These are phyloP conservation scores for Polyporus arcularius DNA, from an alignment of 768 basidiomycete species.

Conservation along the genomic window DNA sequence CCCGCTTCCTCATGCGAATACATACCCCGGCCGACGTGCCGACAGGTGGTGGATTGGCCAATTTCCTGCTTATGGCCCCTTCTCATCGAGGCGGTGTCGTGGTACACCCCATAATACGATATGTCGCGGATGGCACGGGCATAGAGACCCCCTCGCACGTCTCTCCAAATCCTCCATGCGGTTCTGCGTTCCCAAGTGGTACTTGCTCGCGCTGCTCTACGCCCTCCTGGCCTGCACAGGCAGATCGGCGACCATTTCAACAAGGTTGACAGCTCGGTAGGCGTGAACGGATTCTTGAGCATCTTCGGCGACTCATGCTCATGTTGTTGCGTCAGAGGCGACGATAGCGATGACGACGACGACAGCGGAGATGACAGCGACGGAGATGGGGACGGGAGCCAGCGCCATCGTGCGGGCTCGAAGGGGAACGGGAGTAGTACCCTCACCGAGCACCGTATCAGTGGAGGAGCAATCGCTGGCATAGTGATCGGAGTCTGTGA, in stretches of 20 bases:
- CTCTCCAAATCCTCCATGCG: slow-evolving; percentile 10
- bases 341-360: slow-evolving; percentile 14
- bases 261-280: not conserved
- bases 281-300: not conserved
- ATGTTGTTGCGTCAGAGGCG: not conserved
- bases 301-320: too few species aligned
- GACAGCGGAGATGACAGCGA: slow-evolving; percentile 10
- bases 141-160: not conserved
- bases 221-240: slow-evolving; percentile 3
- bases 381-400: not conserved
- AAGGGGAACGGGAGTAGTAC: not conserved
- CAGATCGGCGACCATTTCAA: not conserved
- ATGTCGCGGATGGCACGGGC: not conserved
- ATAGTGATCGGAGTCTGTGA: slow-evolving; percentile 29
- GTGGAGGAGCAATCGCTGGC: slow-evolving; percentile 26
- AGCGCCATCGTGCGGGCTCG: slow-evolving; percentile 3
- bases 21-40: slow-evolving; percentile 5
- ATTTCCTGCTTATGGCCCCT: not conserved
- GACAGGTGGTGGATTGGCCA: not conserved
- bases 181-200: slow-evolving; percentile 7
- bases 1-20: slow-evolving; percentile 4
- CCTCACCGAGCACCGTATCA: slow-evolving; percentile 1
- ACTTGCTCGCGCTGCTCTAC: slow-evolving; percentile 6
- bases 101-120: not conserved
- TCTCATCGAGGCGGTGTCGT: slow-evolving; percentile 14